Percentiles rank a stretch among this genome's conserved stretches.
Evolutionary conservation across 495 filamentous ascomycete genomes (phyloP).

Genomic region (Xylaria grammica): DNA sequence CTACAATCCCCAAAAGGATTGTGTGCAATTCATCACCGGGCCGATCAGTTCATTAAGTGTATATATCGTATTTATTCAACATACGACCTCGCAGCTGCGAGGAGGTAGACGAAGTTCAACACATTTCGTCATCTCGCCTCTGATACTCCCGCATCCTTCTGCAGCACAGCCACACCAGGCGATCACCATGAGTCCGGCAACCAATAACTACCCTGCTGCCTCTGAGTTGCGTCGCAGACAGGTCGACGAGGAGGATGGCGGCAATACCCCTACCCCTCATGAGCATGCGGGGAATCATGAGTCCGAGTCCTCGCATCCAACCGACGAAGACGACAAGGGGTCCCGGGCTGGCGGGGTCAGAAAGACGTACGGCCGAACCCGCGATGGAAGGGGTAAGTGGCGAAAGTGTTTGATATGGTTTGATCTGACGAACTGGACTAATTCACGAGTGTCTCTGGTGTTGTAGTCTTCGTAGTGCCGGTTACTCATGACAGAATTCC

Average conservation of each 20-base stretch:
- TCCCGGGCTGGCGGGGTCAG: conserved; percentile 54
- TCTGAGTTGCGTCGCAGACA: conserved; percentile 24
- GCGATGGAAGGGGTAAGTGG: conserved; percentile 81
- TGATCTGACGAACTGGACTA: conserved; percentile 17
- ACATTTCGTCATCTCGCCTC: conserved; percentile 21
- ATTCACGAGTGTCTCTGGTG: not conserved
- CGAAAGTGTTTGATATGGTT: not conserved
- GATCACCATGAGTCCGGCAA: conserved; percentile 25
- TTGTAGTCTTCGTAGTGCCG: conserved; percentile 89
- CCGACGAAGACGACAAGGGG: conserved; percentile 24
- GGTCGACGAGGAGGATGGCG: conserved; percentile 1
- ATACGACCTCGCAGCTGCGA: conserved; percentile 21
- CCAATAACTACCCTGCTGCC: conserved; percentile 19
- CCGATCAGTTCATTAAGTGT: not conserved
- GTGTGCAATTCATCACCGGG: not conserved
- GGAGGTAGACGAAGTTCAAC: conserved; percentile 23
- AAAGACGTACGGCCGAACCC: conserved; percentile 90
- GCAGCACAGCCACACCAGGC: conserved; percentile 1
- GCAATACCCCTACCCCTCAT: conserved; percentile 18
- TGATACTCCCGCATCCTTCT: not conserved
- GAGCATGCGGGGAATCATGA: conserved; percentile 13
- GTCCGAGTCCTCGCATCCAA: not conserved
- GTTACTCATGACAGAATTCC: conserved; percentile 99
- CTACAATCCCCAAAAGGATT: not conserved
- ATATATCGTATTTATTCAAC: conserved; percentile 20